These are phyloP conservation scores for Amaranthus hypochondriacus DNA, from an alignment of 148 eudicot genomes.

Conservation along the genomic window DNA sequence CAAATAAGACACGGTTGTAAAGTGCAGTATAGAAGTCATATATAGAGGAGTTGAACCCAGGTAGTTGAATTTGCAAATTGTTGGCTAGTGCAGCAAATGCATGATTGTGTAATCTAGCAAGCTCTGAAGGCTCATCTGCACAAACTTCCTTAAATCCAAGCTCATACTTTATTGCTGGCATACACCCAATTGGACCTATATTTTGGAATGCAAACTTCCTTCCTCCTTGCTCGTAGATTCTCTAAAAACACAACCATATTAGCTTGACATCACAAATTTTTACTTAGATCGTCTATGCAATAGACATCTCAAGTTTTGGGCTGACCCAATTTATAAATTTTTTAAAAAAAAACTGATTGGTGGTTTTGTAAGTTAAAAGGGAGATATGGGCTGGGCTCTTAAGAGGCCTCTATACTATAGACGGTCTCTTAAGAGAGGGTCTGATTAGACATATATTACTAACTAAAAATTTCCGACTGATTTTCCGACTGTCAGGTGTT, in stretches of 20 bases:
- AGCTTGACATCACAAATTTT: no score
- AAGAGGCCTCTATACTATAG: no score
- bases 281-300: no score
- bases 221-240: slow-evolving; percentile 34
- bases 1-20: slow-evolving; percentile 17
- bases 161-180: slow-evolving; percentile 30
- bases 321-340: no score
- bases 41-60: slow-evolving; percentile 32
- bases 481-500: no score
- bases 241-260: slow-evolving; percentile 9
- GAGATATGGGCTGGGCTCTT: no score
- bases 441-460: no score
- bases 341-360: no score
- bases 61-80: slow-evolving; percentile 19
- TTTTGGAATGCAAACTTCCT: slow-evolving; percentile 46
- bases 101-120: slow-evolving; percentile 33
- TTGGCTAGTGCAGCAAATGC: slow-evolving; percentile 15
- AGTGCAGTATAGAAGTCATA: slow-evolving; percentile 33
- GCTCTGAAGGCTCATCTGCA: slow-evolving; percentile 16
- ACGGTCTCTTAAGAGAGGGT: no score
- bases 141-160: slow-evolving; percentile 20
- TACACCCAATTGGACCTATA: slow-evolving; percentile 41
- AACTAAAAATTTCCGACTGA: no score
- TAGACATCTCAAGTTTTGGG: no score
- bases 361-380: no score